Evolutionary conservation across 139 green algal species (phyloP).

Genomic region (Eudorina sp.): DNA sequence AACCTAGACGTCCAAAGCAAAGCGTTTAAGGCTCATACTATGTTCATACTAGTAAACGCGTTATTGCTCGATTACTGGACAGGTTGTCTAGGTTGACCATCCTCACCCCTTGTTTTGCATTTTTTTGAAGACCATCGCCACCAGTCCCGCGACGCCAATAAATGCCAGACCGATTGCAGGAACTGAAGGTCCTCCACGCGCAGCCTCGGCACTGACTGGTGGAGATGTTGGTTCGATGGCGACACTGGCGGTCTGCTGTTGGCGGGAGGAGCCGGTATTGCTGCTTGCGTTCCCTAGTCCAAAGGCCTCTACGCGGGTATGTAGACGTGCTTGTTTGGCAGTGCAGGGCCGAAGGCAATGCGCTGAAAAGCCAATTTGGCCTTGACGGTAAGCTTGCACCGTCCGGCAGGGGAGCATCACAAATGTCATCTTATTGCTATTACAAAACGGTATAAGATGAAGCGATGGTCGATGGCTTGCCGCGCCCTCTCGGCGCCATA

Average conservation of each 20-base stretch:
- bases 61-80: background rate
- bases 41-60: background rate
- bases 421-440: background rate
- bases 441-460: background rate
- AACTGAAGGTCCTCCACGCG: background rate
- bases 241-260: conserved; percentile 26
- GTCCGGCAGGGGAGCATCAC: background rate
- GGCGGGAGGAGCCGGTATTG: background rate
- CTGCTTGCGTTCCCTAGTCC: background rate
- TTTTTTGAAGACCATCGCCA: conserved; percentile 18
- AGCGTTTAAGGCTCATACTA: background rate
- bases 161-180: background rate
- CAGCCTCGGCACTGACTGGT: background rate
- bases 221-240: background rate
- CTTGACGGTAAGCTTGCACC: background rate
- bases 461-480: no score
- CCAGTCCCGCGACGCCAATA: background rate
- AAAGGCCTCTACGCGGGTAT: background rate
- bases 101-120: conserved; percentile 8
- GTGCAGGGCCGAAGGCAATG: background rate
- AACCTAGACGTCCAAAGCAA: background rate
- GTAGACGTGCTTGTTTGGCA: background rate
- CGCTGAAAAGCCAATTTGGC: background rate
- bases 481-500: no score
- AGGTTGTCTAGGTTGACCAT: background rate